Evolutionary conservation across 345 rosid genomes (phyloP), one percentile per base, ranked within the genome.

Genomic region (Moringa oleifera): DNA sequence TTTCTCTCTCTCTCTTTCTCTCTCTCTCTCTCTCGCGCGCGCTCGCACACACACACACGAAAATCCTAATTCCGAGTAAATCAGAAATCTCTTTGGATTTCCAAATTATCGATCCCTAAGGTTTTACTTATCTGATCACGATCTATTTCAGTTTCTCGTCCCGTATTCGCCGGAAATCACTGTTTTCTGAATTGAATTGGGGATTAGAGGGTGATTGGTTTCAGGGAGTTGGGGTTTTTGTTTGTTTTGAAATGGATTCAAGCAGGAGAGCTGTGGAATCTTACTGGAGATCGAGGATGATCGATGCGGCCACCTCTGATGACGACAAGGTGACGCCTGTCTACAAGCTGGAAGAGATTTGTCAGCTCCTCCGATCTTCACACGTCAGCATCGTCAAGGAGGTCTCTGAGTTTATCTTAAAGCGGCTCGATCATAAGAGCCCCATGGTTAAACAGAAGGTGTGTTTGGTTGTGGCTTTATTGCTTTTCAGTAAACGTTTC

Each of bases 231-330:
- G 12, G 47, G 47, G 47, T 41, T 15, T 41, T 41, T 41, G 47
- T 41, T 41, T 4, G 33, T 4, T 41, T 41, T 15, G 17, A 41
- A 4, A 94, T 94, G 99, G 97, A 94, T 78, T 91, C 99, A 60
- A 94, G 99, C 79, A 84, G 97, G 71, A 85, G 97, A 79, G 99
- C 99, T 19, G 97, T 94, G 79, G 99, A 94, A 67, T 88, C 99
- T 65, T 94, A 88, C 67, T 88, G 97, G 99, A 83, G 99, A 65
- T 91, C 97, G 70, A 76, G 91, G 79, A 81, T 94, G 93, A 66
- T 91, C 58, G 99, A 94, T 37, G 91, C 72, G 57, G 97, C 88
- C 7, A 91, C 99, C 9, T 85, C 97, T 20, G 86, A 85, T 57
- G 97, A 94, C 65, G 96, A 91, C 64, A 89, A 88, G 70, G 96